Conservation (phyloP, 208 protist genomes). For the Leishmania martiniquensis region DNA sequence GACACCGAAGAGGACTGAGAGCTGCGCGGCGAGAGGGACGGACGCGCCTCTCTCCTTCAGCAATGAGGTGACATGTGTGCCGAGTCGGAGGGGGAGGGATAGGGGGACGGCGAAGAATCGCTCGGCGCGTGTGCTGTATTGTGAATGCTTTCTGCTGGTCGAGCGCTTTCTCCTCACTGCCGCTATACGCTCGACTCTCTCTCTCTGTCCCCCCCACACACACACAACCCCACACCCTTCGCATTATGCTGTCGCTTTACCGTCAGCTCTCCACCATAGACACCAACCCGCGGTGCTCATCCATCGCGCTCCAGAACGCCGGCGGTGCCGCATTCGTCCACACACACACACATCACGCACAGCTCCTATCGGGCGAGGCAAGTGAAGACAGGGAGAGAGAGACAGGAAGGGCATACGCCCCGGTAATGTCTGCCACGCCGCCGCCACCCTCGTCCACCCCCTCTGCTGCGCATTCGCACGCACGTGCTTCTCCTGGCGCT, state of each 20-base stretch:
- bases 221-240: too few relatives aligned
- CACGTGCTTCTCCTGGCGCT: not conserved
- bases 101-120: not conserved
- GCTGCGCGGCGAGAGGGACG: too few relatives aligned
- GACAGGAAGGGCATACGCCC: not conserved
- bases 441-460: constrained; percentile 10
- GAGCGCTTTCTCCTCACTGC: not conserved
- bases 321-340: too few relatives aligned
- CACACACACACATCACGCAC: not conserved
- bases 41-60: not conserved
- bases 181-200: not conserved
- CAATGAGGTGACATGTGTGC: not conserved
- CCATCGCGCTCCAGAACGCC: too few relatives aligned
- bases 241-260: too few relatives aligned
- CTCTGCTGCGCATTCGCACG: not conserved
- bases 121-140: not conserved
- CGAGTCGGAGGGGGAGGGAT: not conserved
- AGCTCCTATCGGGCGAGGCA: not conserved
- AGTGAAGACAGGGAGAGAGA: not conserved
- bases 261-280: too few relatives aligned
- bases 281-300: too few relatives aligned
- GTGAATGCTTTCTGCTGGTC: not conserved
- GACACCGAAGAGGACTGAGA: too few relatives aligned
- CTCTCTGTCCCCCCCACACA: not conserved
- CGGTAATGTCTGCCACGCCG: constrained; percentile 13